Evolutionary conservation across 106 monocot genomes (phyloP), one percentile per base, ranked within the genome.

Genomic region (Dioscorea zingiberensis): DNA sequence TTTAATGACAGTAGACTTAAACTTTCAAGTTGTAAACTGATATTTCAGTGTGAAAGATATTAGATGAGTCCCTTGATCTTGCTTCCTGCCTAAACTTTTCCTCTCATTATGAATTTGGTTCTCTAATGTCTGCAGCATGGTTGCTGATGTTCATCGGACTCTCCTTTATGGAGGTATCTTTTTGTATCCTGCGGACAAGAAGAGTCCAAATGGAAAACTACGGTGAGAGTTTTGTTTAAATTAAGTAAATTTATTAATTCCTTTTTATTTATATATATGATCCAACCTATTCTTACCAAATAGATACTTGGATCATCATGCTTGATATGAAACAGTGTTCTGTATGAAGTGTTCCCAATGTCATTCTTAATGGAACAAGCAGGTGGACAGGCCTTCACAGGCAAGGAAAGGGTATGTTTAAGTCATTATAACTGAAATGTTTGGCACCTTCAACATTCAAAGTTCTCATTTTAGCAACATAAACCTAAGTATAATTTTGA

Each of bases 301-400:
- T 51, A 21, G 6, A n/a, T 55, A 61, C 25, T 13, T 69, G 55
- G 23, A 7, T 60, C 16, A 14, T 25, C 70, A 4, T 14, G 55
- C 29, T 9, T 69, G 44, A 15, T 66, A 3, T 54, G 48, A 73
- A 54, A 76, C 87, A 98, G 98, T 62, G 89, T 98, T 60, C 86
- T 98, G 1, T 98, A 98, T 76, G 98, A 98, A 78, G 98, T 98
- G n/a, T 98, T 98, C 48, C 98, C 98, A 4, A 98, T 98, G 98
- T 86, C 98, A 59, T 98, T 98, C 64, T 79, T 98, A 68, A 82
- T 93, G 78, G 98, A 98, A 63, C 93, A 98, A 78, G 98, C 98
- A 57, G 98, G 98, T 22, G 98, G 98, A 19, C 98, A 98, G 69
- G 81, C 98, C 69, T 98, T 98, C 69, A 98, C 98, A 1, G 89